Evolutionary conservation across 768 basidiomycete genomes (phyloP).

Genomic region (Hericium alpestre): DNA sequence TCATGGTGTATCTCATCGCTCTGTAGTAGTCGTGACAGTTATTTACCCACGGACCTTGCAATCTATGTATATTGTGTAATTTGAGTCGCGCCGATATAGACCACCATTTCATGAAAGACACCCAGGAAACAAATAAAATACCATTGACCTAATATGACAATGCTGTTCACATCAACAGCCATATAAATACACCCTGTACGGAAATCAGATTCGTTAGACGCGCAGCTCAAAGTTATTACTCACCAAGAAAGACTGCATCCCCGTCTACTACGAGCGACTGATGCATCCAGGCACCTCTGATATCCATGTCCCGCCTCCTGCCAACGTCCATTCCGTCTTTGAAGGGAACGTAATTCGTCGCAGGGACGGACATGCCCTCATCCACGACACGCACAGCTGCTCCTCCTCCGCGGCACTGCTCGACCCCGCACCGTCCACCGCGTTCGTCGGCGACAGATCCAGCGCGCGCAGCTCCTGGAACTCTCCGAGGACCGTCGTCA

Average conservation of each 20-base stretch:
- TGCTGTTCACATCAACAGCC: no score
- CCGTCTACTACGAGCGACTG: neutral
- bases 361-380: constrained; percentile 41
- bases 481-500: constrained; percentile 44
- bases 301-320: constrained; percentile 16
- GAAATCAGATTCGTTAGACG: no score
- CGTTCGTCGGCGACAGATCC: constrained; percentile 48
- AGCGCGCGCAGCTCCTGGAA: constrained; percentile 40
- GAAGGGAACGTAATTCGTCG: constrained; percentile 47
- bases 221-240: no score
- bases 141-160: no score
- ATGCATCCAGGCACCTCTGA: neutral
- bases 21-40: neutral
- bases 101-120: no score
- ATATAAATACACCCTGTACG: no score
- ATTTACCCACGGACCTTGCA: neutral
- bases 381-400: constrained; percentile 44
- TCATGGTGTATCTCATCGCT: neutral
- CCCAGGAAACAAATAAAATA: no score
- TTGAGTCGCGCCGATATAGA: neutral
- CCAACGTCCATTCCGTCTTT: constrained; percentile 37
- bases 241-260: no score
- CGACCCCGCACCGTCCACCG: constrained; percentile 34
- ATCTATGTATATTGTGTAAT: neutral
- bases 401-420: constrained; percentile 33